These are phyloP conservation scores for Aspergillus latus DNA, from an alignment of 2,329 filamentous ascomycete species.

Conservation along the genomic window DNA sequence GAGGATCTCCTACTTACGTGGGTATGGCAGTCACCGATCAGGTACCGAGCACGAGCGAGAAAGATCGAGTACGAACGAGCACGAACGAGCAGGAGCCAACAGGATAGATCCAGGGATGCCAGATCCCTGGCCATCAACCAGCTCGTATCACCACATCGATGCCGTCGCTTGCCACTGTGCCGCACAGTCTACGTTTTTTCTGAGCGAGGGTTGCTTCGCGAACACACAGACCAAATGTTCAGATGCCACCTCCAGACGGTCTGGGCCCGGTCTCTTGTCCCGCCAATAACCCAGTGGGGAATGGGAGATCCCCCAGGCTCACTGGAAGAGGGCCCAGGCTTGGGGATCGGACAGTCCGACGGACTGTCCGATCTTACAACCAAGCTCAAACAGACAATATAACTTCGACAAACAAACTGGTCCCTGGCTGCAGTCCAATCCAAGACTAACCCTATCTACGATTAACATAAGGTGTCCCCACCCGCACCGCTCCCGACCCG, in stretches of 20 bases:
- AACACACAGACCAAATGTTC: conserved; percentile 21
- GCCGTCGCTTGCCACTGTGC: not conserved
- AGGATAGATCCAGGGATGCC: too few species aligned
- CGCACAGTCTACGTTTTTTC: not conserved
- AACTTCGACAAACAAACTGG: not conserved
- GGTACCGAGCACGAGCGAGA: not conserved
- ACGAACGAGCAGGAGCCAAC: too few species aligned
- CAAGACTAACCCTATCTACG: conserved; percentile 2
- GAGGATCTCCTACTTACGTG: too few species aligned
- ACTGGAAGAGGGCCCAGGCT: not conserved
- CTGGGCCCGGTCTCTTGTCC: conserved; percentile 11
- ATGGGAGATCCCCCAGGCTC: not conserved
- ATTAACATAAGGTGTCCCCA: conserved; percentile 7
- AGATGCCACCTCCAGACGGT: conserved; percentile 12
- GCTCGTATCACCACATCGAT: not conserved
- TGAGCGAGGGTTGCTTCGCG: not conserved
- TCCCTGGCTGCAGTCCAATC: not conserved
- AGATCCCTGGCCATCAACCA: too few species aligned
- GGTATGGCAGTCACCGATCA: not conserved
- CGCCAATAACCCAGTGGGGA: conserved; percentile 12
- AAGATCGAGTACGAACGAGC: too few species aligned
- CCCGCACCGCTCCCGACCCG: not conserved
- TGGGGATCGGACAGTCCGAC: too few species aligned
- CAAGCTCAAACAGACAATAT: not conserved
- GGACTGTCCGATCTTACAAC: not conserved